These are phyloP conservation scores for Parasitella parasitica DNA, from an alignment of 371 early-diverging fungal genomes.

Conservation along the genomic window DNA sequence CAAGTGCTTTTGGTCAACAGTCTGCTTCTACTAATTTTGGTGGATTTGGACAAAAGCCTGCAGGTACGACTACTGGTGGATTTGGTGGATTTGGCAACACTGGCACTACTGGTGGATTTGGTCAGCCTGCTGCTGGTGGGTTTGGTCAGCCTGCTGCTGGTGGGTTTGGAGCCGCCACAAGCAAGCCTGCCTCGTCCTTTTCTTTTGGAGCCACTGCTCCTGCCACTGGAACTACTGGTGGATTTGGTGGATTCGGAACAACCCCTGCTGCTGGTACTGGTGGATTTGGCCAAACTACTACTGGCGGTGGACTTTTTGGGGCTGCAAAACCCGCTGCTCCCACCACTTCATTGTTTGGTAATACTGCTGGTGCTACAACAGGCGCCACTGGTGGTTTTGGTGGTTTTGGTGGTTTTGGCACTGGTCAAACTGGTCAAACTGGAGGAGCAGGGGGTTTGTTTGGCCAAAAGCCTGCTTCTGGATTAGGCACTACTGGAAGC, in stretches of 20 bases:
- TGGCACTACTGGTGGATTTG: no score
- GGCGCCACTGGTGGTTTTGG: slow-evolving; percentile 49
- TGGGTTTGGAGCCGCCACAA: slow-evolving; percentile 35
- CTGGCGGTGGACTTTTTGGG: slow-evolving; percentile 35
- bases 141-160: slow-evolving; percentile 34
- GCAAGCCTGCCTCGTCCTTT: slow-evolving; percentile 9
- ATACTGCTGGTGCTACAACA: slow-evolving; percentile 28
- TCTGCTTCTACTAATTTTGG: no score
- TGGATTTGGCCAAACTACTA: slow-evolving; percentile 31
- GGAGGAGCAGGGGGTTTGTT: slow-evolving; percentile 41
- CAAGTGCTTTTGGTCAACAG: no score
- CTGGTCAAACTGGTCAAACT: slow-evolving; percentile 31
- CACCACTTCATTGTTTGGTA: slow-evolving; percentile 52
- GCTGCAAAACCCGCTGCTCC: slow-evolving; percentile 51
- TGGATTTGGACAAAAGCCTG: slow-evolving; percentile 35
- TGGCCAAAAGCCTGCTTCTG: slow-evolving; percentile 39
- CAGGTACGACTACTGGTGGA: slow-evolving; percentile 19
- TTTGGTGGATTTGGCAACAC: no score
- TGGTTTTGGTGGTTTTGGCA: slow-evolving; percentile 23
- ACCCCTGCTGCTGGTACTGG: slow-evolving; percentile 31
- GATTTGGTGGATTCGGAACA: slow-evolving; percentile 33
- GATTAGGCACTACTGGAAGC: slow-evolving; percentile 32
- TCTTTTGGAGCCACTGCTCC: slow-evolving; percentile 42
- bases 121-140: no score
- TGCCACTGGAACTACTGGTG: slow-evolving; percentile 19